Evolutionary conservation across 73 alveolate species (phyloP).

Genomic region (Effrenium voratum): DNA sequence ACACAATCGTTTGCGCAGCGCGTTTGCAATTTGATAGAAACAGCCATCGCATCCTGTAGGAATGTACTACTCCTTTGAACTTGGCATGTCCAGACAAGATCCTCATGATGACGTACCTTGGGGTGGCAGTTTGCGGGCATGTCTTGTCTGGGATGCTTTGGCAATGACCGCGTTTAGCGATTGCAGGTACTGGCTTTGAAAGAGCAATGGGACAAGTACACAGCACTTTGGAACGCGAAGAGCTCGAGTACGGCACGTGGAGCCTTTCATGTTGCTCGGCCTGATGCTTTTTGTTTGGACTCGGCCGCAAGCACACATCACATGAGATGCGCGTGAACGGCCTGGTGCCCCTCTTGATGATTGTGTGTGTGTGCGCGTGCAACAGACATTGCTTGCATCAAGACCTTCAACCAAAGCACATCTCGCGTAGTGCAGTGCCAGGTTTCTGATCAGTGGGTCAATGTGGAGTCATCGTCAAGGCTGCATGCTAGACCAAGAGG

Average conservation of each 20-base stretch:
- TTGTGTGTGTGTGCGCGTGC: too few relatives aligned
- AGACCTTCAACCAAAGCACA: too few relatives aligned
- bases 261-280: slow-evolving; percentile 28
- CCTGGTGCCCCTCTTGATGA: neutral
- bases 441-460: slow-evolving; percentile 80
- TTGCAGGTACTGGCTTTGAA: slow-evolving; percentile 44
- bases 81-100: neutral
- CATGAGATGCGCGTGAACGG: too few relatives aligned
- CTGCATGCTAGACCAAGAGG: slow-evolving; percentile 24
- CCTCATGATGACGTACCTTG: neutral
- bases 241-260: neutral
- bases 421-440: neutral
- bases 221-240: neutral
- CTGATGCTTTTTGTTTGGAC: neutral
- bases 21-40: neutral
- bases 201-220: slow-evolving; percentile 40
- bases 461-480: slow-evolving; percentile 68
- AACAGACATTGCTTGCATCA: too few relatives aligned
- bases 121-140: neutral
- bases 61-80: slow-evolving; percentile 70
- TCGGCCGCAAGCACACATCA: neutral
- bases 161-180: neutral
- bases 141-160: neutral
- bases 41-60: neutral
- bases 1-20: neutral